These are phyloP conservation scores for Pachyrhizus erosus DNA, from an alignment of 306 rosid species.

Conservation along the genomic window DNA sequence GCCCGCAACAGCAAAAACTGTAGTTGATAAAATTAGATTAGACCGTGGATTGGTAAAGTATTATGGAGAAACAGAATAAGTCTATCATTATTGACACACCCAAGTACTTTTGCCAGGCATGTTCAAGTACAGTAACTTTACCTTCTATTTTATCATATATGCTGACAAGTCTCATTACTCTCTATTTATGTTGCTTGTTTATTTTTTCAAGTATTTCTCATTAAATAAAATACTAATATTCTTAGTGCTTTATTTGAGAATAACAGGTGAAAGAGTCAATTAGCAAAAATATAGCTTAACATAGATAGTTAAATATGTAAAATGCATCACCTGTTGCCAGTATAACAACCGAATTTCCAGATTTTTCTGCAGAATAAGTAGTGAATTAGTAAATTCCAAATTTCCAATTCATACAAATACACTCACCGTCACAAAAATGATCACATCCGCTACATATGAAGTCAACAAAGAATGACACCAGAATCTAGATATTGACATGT, in stretches of 20 bases:
- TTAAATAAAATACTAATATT: not conserved
- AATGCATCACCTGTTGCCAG: not conserved
- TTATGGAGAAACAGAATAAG: not conserved
- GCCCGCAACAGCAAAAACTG: not conserved
- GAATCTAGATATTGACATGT: too few species aligned
- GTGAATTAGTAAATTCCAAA: not conserved
- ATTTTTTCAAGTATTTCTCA: not conserved
- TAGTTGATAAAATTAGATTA: not conserved
- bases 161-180: not conserved
- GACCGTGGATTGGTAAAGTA: not conserved
- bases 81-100: not conserved
- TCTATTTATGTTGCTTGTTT: not conserved
- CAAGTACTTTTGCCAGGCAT: not conserved
- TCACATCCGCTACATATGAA: too few species aligned
- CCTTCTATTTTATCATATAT: not conserved
- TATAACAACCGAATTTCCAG: not conserved
- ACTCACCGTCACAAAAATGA: not conserved
- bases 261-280: not conserved
- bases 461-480: too few species aligned
- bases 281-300: not conserved
- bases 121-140: not conserved
- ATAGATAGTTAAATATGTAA: not conserved
- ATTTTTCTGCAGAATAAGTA: not conserved
- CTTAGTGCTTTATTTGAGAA: not conserved
- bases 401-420: not conserved